Base-by-base conservation (phyloP, 441 rosid species). In the Dalechampia spathulata region DNA sequence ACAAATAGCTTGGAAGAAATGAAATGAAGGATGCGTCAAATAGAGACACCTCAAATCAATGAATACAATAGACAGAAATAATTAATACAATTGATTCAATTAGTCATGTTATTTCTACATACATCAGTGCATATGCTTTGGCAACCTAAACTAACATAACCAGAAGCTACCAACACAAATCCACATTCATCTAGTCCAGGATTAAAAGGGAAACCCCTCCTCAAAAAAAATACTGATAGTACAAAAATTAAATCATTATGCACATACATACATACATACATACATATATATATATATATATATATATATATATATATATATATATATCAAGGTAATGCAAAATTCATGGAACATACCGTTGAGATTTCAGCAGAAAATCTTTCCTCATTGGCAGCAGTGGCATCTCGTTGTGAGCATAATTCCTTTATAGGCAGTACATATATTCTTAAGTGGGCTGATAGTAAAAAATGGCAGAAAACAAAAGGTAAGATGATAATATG, bases 321-420 rank as follows among this genome's bases (percentile, higher is more conserved):
- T n/a, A n/a, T n/a, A n/a, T 13, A 36, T 3, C 34, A 36, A 11
- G 3, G 10, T 11, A 38, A 39, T 37, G 22, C 21, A 41, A 49
- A 40, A 23, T 12, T 49, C 28, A 26, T 20, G 38, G 7, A 48
- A 76, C 96, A 75, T 78, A 92, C 99, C 1, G 96, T 93, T 38
- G 79, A 70, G 43, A 93, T 79, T 69, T 93, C 99, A 58, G 87
- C 87, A 67, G 72, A 75, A 61, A 74, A 68, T 49, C 68, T 78
- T 65, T 85, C 86, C 69, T 85, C 97, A 68, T 75, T 82, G 67
- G 81, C 75, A 25, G 86, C 69, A 45, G 89, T 85, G 54, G 84
- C 69, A 43, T 85, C 90, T 68, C 80, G 90, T 32, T 82, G 74
- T 16, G 82, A 80, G 77, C 74, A 75, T 50, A 80, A 73, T 40